These are phyloP conservation scores for Nitzschia palea DNA, from an alignment of 108 stramenopile genomes.

Conservation along the genomic window DNA sequence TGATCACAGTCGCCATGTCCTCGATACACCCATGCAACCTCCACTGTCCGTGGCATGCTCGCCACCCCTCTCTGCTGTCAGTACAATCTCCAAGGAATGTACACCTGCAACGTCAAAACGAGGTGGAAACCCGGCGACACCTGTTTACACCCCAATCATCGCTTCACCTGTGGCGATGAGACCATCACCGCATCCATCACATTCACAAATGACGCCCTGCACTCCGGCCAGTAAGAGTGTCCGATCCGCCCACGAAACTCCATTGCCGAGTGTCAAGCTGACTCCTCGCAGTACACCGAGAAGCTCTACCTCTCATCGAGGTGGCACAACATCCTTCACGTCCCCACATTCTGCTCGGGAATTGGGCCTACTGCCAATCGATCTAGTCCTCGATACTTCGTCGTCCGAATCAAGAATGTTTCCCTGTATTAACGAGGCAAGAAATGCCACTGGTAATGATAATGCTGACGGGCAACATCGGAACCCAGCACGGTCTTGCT, in stretches of 20 bases:
- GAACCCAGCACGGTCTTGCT: not conserved
- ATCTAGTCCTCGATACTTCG: not conserved
- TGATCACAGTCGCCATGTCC: not conserved
- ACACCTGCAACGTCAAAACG: not conserved
- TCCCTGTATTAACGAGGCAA: no score
- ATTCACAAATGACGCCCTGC: not conserved
- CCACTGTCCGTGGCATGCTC: not conserved
- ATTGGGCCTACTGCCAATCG: not conserved
- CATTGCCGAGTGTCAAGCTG: conserved; percentile 10
- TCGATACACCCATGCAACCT: not conserved
- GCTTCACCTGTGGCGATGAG: not conserved
- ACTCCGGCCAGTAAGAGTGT: conserved; percentile 4
- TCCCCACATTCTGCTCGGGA: not conserved
- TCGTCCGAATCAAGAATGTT: not conserved
- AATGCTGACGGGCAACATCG: not conserved
- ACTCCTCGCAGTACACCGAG: conserved; percentile 2
- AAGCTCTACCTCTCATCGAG: not conserved
- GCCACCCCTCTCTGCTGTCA: not conserved
- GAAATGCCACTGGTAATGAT: no score
- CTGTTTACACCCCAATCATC: not conserved
- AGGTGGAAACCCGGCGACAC: not conserved
- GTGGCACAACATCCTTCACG: not conserved
- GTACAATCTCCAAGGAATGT: not conserved
- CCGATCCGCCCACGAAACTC: conserved; percentile 8
- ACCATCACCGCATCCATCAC: no score